phyloP scores from a whole-genome alignment of 768 basidiomycete genomes.

The Neoboletus subvelutipes region DNA sequence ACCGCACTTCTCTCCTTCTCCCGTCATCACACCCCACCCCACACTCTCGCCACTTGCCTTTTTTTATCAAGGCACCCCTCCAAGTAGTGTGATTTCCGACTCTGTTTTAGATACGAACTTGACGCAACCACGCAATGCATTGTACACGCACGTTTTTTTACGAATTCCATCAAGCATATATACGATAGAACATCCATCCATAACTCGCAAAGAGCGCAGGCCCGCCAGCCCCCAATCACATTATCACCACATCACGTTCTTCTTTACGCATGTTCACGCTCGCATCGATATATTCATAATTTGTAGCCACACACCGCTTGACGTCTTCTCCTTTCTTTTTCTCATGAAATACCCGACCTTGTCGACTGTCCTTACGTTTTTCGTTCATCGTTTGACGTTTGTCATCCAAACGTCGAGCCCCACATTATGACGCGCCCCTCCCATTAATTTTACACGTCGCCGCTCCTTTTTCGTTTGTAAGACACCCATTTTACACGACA shows the following conservation, averaged over 20 bases:
- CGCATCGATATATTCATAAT: too few species aligned
- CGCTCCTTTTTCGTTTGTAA: not conserved
- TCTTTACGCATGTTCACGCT: conserved; percentile 20
- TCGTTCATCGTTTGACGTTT: not conserved
- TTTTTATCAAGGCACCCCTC: not conserved
- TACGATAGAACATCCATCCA: conserved; percentile 25
- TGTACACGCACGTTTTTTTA: conserved; percentile 23
- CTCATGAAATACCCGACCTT: conserved; percentile 17
- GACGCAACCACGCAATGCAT: conserved; percentile 30
- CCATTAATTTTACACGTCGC: not conserved
- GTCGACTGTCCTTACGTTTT: conserved; percentile 16
- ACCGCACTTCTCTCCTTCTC: conserved; percentile 8
- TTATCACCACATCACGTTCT: conserved; percentile 10
- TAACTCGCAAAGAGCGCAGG: conserved; percentile 10
- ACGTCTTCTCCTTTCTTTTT: not conserved
- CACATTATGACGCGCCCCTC: too few species aligned
- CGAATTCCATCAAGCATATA: conserved; percentile 21
- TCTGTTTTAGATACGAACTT: conserved; percentile 22
- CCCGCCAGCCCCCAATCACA: not conserved
- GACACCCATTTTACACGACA: too few species aligned
- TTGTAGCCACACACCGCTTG: conserved; percentile 14
- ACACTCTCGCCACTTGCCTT: conserved; percentile 4
- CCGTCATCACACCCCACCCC: conserved; percentile 3
- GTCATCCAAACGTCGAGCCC: conserved; percentile 1
- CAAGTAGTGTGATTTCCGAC: not conserved